Evolutionary conservation across 164 flowering plant genomes (phyloP), one percentile per base, ranked within the genome.

Genomic region (Chimonanthus salicifolius): DNA sequence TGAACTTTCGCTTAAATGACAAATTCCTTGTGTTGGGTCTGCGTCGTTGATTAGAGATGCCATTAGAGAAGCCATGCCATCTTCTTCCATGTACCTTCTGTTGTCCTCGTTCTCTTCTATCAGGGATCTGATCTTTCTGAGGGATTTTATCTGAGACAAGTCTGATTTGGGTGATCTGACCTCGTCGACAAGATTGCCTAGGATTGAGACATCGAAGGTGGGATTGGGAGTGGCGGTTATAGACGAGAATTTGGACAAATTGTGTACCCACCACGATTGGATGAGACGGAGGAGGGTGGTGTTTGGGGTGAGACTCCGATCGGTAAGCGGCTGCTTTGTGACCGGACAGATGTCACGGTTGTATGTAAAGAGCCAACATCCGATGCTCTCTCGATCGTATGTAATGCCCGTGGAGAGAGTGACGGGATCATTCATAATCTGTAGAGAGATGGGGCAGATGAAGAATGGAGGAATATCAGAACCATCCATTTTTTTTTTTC

Each of bases 361-460:
- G 78, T 76, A 71, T 7, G 79, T 69, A 70, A 80, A 87, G 15
- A 91, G 13, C 97, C 97, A 91, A 49, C 72, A 74, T 49, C 86
- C 86, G 67, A 91, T 91, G 87, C 87, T 88, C 6, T 85, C 87
- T 1, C 97, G 78, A 62, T 89, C 97, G 67, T 86, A 89, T 1
- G 92, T 88, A 16, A 89, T 86, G 49, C 97, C 97, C 0, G 97
- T 86, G 0, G 84, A 69, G 62, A 87, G 70, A 0, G 86, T 91
- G 0, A 91, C 94, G 0, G 97, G 94, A 49, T 91, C 97, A 65
- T 81, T 82, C 97, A 91, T 91, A 69, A 91, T 76, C 64, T 88
- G 83, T 4, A 88, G 73, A 13, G 97, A 89, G 49, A 91, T 88
- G 0, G 96, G 96, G 82, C 96, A 89, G 64, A 86, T 69, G 70